These are phyloP conservation scores for Xanthoceras sorbifolium DNA, from an alignment of 345 rosid species.

Conservation along the genomic window DNA sequence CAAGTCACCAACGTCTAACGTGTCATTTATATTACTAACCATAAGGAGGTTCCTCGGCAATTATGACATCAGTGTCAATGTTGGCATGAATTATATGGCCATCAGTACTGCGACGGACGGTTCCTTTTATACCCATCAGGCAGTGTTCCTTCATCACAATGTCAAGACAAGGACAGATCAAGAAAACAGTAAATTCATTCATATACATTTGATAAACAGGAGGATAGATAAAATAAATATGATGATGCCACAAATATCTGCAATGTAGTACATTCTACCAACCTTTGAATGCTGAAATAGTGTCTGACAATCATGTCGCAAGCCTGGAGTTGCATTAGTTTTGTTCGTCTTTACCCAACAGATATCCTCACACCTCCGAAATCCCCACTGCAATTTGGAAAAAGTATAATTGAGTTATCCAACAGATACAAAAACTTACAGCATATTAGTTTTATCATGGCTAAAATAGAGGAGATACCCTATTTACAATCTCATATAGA, in stretches of 20 bases:
- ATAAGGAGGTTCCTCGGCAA: slow-evolving; percentile 96
- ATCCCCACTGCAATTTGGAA: slow-evolving; percentile 77
- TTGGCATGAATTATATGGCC: slow-evolving; percentile 99
- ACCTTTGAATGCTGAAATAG: slow-evolving; percentile 99
- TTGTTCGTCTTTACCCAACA: slow-evolving; percentile 99
- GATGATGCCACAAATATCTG: slow-evolving; percentile 6
- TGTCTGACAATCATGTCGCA: slow-evolving; percentile 94
- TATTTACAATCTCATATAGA: slow-evolving; percentile 2
- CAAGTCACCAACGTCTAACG: not conserved
- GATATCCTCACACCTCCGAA: slow-evolving; percentile 96
- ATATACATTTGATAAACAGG: slow-evolving; percentile 15
- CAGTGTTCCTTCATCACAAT: slow-evolving; percentile 80
- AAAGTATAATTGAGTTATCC: slow-evolving; percentile 3
- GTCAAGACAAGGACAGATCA: slow-evolving; percentile 10
- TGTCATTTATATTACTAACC: slow-evolving; percentile 52
- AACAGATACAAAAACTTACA: not conserved
- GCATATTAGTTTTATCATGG: not conserved
- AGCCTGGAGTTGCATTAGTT: slow-evolving; percentile 84
- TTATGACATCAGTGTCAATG: slow-evolving; percentile 96
- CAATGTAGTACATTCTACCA: slow-evolving; percentile 21
- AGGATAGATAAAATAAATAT: not conserved
- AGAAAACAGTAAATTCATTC: slow-evolving; percentile 5
- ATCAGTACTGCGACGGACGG: slow-evolving; percentile 96
- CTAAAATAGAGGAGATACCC: not conserved
- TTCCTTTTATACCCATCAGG: slow-evolving; percentile 99